Evolutionary conservation across 495 filamentous ascomycete genomes (phyloP), one percentile per base, ranked within the genome.

Genomic region (Penicillium paradoxum): DNA sequence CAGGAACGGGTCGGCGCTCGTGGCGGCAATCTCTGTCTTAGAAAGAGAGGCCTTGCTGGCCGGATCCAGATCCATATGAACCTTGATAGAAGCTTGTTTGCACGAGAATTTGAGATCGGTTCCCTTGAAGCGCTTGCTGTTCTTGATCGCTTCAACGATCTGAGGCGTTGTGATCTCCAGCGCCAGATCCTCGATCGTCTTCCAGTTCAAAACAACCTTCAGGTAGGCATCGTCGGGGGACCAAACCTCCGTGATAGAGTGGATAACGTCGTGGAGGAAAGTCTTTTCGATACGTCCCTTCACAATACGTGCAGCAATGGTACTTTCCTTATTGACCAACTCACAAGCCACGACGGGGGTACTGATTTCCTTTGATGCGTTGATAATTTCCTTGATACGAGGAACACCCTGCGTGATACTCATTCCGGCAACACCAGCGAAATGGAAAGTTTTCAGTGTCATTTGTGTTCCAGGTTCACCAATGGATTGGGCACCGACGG

Each of bases 401-500:
- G 93, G 93, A 2, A 98, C 93, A 85, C 93, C 93, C 65, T 96
- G 89, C 0, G 95, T 98, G 61, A 97, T 93, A 78, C 88, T 95
- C 92, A 98, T 97, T 62, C 91, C 91, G 21, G 92, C 95, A 55
- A 98, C 95, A 87, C 93, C 93, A 62, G 93, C 93, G 74, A 98
- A 98, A 86, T 98, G 93, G 85, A 98, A 98, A 67, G 93, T 98
- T 74, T 97, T 97, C 61, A 98, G 76, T 2, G 93, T 98, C 95
- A 98, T 98, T 70, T 98, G 95, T 4, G 95, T 98, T 66, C 95
- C 93, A 0, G 95, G 93, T 63, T 98, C 95, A 65, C 95, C 93
- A 63, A 98, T 97, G 25, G 91, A 96, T 70, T 98, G 95, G 13
- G 95, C 95, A 58, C 92, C 93, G 30, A 97, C 89, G 10, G 93